Conservation (phyloP, 164 flowering plant species). For the Kingdonia uniflora region DNA sequence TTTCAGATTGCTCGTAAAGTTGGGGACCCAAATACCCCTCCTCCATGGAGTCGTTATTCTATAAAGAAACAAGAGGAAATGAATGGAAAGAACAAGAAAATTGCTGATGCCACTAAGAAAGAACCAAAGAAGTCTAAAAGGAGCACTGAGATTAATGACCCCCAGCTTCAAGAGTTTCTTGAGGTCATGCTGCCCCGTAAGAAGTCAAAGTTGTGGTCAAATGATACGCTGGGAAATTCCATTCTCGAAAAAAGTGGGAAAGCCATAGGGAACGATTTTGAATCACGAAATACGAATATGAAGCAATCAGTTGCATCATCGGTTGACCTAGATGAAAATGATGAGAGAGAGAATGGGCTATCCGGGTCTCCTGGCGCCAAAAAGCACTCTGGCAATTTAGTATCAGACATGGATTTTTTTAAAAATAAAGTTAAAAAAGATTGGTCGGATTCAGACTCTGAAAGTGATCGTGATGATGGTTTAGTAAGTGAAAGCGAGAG, state of each 20-base stretch:
- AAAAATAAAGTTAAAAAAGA: conserved; percentile 66
- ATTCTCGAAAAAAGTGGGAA: conserved; percentile 16
- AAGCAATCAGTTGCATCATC: conserved; percentile 12
- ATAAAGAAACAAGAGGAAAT: conserved; percentile 30
- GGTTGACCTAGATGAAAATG: conserved; percentile 13
- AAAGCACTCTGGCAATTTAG: conserved; percentile 21
- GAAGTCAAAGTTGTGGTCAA: conserved; percentile 86
- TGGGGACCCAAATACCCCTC: conserved; percentile 77
- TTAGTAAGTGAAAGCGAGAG: conserved; percentile 10
- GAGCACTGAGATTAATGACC: conserved; percentile 38
- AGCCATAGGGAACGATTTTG: conserved; percentile 11
- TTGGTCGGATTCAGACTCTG: conserved; percentile 53
- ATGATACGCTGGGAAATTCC: conserved; percentile 46
- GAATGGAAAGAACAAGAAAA: conserved; percentile 18
- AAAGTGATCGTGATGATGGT: conserved; percentile 15
- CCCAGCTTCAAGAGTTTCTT: conserved; percentile 70
- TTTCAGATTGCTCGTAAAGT: conserved; percentile 69
- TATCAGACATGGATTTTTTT: conserved; percentile 73
- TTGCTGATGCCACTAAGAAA: conserved; percentile 17
- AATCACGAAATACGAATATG: conserved; percentile 12
- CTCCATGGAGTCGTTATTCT: conserved; percentile 86
- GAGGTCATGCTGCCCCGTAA: conserved; percentile 72
- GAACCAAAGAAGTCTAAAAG: conserved; percentile 22
- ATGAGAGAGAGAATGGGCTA: conserved; percentile 11
- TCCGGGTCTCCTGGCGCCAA: conserved; percentile 9